Evolutionary conservation across 805 yeast genomes (phyloP), one percentile per base, ranked within the genome.

Genomic region (Clavispora asparagi): DNA sequence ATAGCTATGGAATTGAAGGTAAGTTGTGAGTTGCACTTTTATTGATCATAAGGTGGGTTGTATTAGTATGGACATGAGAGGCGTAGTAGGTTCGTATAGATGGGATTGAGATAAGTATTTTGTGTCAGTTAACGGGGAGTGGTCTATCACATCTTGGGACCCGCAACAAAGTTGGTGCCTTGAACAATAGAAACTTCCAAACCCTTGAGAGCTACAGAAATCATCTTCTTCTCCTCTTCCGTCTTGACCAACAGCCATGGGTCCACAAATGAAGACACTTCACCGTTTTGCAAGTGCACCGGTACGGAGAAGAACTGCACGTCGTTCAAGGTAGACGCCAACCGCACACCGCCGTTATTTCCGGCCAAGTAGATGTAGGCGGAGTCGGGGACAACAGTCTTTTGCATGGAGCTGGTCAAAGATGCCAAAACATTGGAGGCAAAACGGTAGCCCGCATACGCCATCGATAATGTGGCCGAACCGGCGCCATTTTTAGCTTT

Each of bases 321-420:
- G 3, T 72, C 68, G 28, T 71, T 61, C 46, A 70, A 64, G 48
- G 61, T 50, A 40, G 62, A 61, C 10, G 74, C 64, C 39, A 77
- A 65, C 42, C 62, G 59, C 30, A 65, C 58, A 30, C 85, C 87
- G 39, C 75, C 71, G 35, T 66, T 66, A 23, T 79, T 58, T 16
- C 79, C 82, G 12, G 80, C 78, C 51, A 85, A 73, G 58, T 79
- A 79, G 29, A 78, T 62, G 57, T 71, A 78, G 3, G 81, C 69
- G 9, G 78, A 71, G 51, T 78, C 82, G 6, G 77, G 73, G 14
- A 70, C 46, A 4, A 43, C 29, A 7, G n/a, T 16, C 16, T 29
- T 33, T 9, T 16, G 38, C 7, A 29, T 32, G 12, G 12, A 6
- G 29, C 8, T 14, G 23, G 46, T 30, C 39, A 43, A 44, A 8